Base-by-base conservation (phyloP, 768 basidiomycete genomes). In the Paxillus rubicundulus region DNA sequence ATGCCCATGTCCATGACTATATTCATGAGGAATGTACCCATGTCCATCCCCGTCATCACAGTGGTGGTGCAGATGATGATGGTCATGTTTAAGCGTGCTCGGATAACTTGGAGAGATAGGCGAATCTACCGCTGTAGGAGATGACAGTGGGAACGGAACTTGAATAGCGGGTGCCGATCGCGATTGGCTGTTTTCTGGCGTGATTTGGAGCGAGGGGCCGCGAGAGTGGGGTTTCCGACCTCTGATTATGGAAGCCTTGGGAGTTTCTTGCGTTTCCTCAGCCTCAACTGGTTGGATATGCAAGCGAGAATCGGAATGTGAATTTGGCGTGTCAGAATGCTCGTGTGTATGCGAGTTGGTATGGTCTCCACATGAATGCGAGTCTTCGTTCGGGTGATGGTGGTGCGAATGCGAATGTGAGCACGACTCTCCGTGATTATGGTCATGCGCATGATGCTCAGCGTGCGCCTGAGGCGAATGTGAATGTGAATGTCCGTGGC, bases 51-150 rank as follows among this genome's bases (percentile, higher is more conserved):
- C 50, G 37, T 56, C 52, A 30, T 58, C 49, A 33, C 63, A 55
- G 18, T 69, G 56, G 17, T 59, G 53, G 37, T 65, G 62, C 20
- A 54, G 62, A 38, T 68, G 72, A 62, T 81, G 79, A 17, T 70
- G 70, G 55, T 81, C 80, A 54, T 74, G 72, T 27, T 74, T 76
- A 50, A 82, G 76, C 44, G 73, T 76, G 47, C 65, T 71, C n/a
- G 67, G 67, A 66, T 89, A 87, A 54, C 58, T 80, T 0, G 86
- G 87, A 1, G 87, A 89, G 20, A 87, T 68, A 0, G 86, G 87
- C 1, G 84, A 82, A 44, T 67, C 63, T 18, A 62, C 53, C 14
- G 52, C 54, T 30, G 24, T 51, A 4, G 61, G 66, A 55, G 58
- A 68, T 43, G 61, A 57, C 32, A 52, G 45, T 53, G 62, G 66